phyloP scores from a whole-genome alignment of 2,329 filamentous ascomycete species.

The Fusarium gaditjirri region DNA sequence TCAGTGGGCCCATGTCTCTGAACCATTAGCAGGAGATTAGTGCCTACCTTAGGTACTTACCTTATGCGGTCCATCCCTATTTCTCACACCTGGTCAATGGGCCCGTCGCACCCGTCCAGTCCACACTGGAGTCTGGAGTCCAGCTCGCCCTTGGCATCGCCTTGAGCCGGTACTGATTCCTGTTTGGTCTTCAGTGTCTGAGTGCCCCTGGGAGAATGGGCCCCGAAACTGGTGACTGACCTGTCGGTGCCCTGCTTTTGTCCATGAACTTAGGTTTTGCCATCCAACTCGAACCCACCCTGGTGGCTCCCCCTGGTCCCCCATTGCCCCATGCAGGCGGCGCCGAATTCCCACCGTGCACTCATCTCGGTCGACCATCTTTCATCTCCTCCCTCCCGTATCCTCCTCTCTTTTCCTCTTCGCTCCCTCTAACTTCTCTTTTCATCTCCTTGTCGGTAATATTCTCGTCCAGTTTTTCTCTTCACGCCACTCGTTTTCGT shows the following conservation, averaged over 20 bases:
- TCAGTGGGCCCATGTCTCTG: slow-evolving; percentile 30
- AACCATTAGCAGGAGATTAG: slow-evolving; percentile 35
- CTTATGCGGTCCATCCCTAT: not conserved
- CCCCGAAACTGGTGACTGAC: slow-evolving; percentile 25
- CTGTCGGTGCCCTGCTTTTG: slow-evolving; percentile 37
- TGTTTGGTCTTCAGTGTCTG: slow-evolving; percentile 29
- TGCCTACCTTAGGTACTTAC: not conserved
- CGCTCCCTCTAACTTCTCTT: slow-evolving; percentile 40
- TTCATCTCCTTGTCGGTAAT: slow-evolving; percentile 44
- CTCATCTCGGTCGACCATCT: slow-evolving; percentile 45
- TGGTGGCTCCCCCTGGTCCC: not conserved
- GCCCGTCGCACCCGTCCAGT: slow-evolving; percentile 23
- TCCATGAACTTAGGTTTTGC: slow-evolving; percentile 6
- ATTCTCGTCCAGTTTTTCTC: slow-evolving; percentile 47
- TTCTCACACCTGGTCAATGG: slow-evolving; percentile 27
- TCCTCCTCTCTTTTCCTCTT: slow-evolving; percentile 40
- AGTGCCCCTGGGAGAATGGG: slow-evolving; percentile 32
- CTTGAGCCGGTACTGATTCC: slow-evolving; percentile 30
- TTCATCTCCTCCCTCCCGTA: slow-evolving; percentile 39
- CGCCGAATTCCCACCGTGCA: slow-evolving; percentile 41
- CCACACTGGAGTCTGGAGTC: not conserved
- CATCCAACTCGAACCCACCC: slow-evolving; percentile 30
- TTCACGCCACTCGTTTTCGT: slow-evolving; percentile 54
- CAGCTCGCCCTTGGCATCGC: slow-evolving; percentile 25
- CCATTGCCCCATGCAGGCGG: slow-evolving; percentile 29